Percentiles rank a stretch among this genome's conserved stretches.
Conservation (phyloP, 2,329 filamentous ascomycete genomes). For the Monilinia polystroma region DNA sequence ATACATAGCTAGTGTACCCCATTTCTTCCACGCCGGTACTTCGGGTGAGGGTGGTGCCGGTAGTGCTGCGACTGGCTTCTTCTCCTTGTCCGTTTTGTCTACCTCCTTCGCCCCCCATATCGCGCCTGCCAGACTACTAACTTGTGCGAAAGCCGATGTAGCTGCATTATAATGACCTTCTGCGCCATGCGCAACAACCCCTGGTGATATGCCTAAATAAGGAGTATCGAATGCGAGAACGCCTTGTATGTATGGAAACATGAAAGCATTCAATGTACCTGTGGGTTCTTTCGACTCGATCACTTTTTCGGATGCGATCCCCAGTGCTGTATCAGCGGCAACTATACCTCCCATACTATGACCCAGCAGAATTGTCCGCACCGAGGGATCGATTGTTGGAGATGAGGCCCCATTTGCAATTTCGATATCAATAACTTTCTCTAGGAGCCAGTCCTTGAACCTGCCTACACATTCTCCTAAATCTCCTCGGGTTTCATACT, state of each 20-base stretch:
- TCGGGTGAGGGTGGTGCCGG: constrained; percentile 45
- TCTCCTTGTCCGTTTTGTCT: constrained; percentile 36
- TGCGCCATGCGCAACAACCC: constrained; percentile 81
- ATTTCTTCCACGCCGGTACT: constrained; percentile 64
- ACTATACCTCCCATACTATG: constrained; percentile 95
- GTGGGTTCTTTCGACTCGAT: constrained; percentile 29
- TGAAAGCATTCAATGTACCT: constrained; percentile 55
- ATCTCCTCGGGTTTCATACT: constrained; percentile 79
- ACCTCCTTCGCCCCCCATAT: constrained; percentile 59
- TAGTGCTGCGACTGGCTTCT: constrained; percentile 43
- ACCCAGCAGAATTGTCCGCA: constrained; percentile 77
- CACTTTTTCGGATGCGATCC: constrained; percentile 49
- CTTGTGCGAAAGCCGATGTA: constrained; percentile 64
- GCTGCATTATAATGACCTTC: constrained; percentile 82
- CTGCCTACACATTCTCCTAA: constrained; percentile 66
- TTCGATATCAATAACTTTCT: constrained; percentile 93
- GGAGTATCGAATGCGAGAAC: constrained; percentile 94
- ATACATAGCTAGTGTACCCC: constrained; percentile 82
- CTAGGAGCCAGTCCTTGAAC: constrained; percentile 81
- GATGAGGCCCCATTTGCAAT: constrained; percentile 76
- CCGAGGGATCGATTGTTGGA: constrained; percentile 82
- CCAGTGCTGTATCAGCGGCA: constrained; percentile 81
- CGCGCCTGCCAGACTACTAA: constrained; percentile 64
- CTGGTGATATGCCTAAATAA: constrained; percentile 77
- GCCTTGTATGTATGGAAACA: constrained; percentile 92